These are phyloP conservation scores for Quercus lobata DNA, from an alignment of 331 rosid genomes.

Conservation along the genomic window DNA sequence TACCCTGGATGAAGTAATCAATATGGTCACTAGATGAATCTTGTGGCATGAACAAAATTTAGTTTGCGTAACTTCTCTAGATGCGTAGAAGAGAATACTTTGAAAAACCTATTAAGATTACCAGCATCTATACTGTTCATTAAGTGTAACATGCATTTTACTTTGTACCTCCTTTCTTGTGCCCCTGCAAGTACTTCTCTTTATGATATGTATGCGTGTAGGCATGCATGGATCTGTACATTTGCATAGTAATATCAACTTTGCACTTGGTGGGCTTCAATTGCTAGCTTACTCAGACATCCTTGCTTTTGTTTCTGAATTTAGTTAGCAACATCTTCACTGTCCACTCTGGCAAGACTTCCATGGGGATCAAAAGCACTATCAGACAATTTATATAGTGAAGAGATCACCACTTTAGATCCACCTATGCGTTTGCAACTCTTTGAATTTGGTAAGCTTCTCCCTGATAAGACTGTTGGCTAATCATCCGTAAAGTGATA, in stretches of 20 bases:
- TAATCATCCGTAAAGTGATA: background rate
- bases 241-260: background rate
- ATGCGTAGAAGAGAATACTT: background rate
- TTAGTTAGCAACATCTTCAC: conserved; percentile 66
- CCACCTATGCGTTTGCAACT: conserved; percentile 65
- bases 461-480: conserved; percentile 6
- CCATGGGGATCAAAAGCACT: conserved; percentile 78
- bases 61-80: background rate
- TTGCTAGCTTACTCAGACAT: conserved; percentile 14
- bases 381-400: conserved; percentile 25
- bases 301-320: conserved; percentile 19
- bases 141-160: background rate
- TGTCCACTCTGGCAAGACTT: conserved; percentile 75
- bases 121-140: background rate
- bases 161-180: background rate
- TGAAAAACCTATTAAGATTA: background rate
- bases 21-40: too few relatives aligned
- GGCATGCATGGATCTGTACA: background rate
- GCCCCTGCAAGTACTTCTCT: background rate
- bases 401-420: conserved; percentile 27
- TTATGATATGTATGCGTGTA: background rate
- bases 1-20: too few relatives aligned
- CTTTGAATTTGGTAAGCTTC: conserved; percentile 76
- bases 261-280: background rate
- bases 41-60: background rate